A percentile compares a stretch with the other conserved stretches of the same genome.
Evolutionary conservation across 73 alveolate genomes (phyloP).

Genomic region (Paramecium pentaurelia): DNA sequence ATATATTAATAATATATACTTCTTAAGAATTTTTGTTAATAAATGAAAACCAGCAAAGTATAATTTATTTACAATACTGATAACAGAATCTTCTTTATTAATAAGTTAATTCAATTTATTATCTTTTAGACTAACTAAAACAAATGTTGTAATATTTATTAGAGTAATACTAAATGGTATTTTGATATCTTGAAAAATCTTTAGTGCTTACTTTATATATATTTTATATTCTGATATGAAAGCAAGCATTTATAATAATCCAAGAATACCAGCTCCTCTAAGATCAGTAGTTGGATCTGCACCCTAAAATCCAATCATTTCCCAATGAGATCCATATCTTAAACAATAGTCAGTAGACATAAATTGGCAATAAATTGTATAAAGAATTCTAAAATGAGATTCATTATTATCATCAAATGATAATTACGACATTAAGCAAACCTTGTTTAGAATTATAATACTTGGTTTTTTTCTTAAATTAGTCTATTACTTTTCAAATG

Average conservation of each 20-base stretch:
- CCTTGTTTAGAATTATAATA: neutral
- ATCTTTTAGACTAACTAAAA: slow-evolving; percentile 45
- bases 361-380: slow-evolving; percentile 34
- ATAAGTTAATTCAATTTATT: slow-evolving; percentile 42
- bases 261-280: slow-evolving; percentile 86
- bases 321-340: slow-evolving; percentile 70
- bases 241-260: slow-evolving; percentile 66
- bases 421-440: neutral
- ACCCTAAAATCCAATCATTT: slow-evolving; percentile 78
- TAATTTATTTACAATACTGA: slow-evolving; percentile 51
- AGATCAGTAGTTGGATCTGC: slow-evolving; percentile 83
- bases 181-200: neutral
- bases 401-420: slow-evolving; percentile 39
- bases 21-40: neutral
- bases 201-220: neutral
- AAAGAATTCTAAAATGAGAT: slow-evolving; percentile 45
- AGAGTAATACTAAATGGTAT: slow-evolving; percentile 51
- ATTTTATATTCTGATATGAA: slow-evolving; percentile 62
- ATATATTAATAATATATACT: neutral
- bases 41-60: slow-evolving; percentile 48
- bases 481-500: slow-evolving; percentile 32
- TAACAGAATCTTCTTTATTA: slow-evolving; percentile 50
- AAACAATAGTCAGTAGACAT: slow-evolving; percentile 50
- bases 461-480: neutral
- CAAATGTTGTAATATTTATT: slow-evolving; percentile 48